These are phyloP conservation scores for Diaporthe sp. DNA, from an alignment of 2,329 filamentous ascomycete species.

Conservation along the genomic window DNA sequence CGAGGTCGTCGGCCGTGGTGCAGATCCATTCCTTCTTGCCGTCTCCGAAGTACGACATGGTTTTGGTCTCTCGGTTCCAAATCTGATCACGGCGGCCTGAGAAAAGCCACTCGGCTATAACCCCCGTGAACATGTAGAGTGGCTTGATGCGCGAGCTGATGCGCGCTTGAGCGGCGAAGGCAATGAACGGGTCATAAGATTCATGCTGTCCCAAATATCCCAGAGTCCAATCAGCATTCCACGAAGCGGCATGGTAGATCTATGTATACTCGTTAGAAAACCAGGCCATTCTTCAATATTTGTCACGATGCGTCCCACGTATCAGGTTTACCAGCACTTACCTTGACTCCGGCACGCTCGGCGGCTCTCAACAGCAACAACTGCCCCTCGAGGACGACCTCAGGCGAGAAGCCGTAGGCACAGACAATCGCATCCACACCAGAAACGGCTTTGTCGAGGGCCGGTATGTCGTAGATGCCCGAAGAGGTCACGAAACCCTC, in stretches of 20 bases:
- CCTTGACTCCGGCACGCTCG: slow-evolving; percentile 15
- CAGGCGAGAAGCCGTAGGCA: background rate
- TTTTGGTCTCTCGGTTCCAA: slow-evolving; percentile 5
- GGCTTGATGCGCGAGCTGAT: slow-evolving; percentile 24
- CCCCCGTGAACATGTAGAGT: slow-evolving; percentile 15
- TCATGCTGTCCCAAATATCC: slow-evolving; percentile 9
- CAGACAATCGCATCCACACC: background rate
- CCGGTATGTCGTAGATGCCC: slow-evolving; percentile 2
- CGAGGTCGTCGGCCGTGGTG: background rate
- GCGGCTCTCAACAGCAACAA: slow-evolving; percentile 19
- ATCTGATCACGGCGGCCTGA: slow-evolving; percentile 9
- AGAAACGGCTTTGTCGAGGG: background rate
- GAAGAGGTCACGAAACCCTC: background rate
- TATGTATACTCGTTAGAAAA: background rate
- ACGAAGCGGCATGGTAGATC: slow-evolving; percentile 15
- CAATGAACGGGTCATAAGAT: background rate
- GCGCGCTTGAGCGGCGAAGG: slow-evolving; percentile 6
- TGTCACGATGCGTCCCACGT: background rate
- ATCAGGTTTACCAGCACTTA: background rate
- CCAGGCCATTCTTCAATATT: background rate
- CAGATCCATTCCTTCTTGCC: slow-evolving; percentile 3
- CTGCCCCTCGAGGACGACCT: background rate
- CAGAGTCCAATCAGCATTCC: slow-evolving; percentile 13
- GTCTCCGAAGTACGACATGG: slow-evolving; percentile 9
- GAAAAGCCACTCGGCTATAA: slow-evolving; percentile 2